Evolutionary conservation across 208 protist genomes (phyloP).

Genomic region (Leptomonas pyrrhocoris): DNA sequence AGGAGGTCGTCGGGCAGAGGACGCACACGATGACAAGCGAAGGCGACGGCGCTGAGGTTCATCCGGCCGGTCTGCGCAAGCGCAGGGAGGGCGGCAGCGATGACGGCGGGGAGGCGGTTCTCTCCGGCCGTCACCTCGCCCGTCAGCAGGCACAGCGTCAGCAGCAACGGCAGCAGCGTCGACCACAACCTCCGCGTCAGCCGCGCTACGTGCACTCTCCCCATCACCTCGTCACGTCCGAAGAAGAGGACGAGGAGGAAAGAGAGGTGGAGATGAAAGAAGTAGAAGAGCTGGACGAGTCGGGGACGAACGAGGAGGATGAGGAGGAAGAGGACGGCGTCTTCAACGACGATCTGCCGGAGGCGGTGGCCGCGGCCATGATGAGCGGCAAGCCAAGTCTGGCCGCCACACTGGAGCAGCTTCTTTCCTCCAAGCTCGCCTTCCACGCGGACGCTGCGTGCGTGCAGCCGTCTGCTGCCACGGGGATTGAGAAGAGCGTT

Average conservation of each 20-base stretch:
- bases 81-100: background rate
- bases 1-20: background rate
- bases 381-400: background rate
- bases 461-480: background rate
- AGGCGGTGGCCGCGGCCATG: conserved; percentile 14
- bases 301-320: background rate
- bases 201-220: background rate
- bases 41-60: background rate
- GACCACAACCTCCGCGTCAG: background rate
- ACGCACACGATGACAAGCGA: background rate
- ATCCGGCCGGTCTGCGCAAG: background rate
- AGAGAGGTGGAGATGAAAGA: background rate
- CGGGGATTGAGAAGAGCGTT: background rate
- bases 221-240: background rate
- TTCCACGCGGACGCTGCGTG: background rate
- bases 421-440: conserved; percentile 5
- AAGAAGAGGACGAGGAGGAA: conserved; percentile 8
- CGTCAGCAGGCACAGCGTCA: conserved; percentile 7
- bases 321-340: conserved; percentile 4
- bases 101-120: conserved; percentile 25
- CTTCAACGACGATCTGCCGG: conserved; percentile 17
- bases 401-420: conserved; percentile 30
- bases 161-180: background rate
- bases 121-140: conserved; percentile 7
- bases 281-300: background rate